A percentile compares a stretch with the other conserved stretches of the same genome.
Conservation (phyloP, 2,329 filamentous ascomycete species). For the Ascochyta koolunga region DNA sequence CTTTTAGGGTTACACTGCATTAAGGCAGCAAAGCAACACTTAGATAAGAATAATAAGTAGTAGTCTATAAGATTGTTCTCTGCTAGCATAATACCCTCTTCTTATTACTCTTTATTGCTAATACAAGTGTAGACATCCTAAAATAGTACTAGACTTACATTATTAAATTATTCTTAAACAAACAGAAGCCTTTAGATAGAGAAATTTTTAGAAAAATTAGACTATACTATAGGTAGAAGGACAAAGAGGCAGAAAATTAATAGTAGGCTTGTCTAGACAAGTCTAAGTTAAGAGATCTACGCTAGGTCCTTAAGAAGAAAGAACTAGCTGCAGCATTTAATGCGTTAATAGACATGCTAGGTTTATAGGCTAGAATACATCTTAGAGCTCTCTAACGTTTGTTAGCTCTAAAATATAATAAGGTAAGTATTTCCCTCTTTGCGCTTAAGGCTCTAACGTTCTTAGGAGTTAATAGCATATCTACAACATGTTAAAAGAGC, state of each 20-base stretch:
- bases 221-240: slow-evolving; percentile 18
- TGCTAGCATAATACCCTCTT: slow-evolving; percentile 9
- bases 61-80: slow-evolving; percentile 28
- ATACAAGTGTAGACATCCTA: slow-evolving; percentile 9
- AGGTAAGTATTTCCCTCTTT: slow-evolving; percentile 17
- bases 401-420: slow-evolving; percentile 24
- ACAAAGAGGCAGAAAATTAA: slow-evolving; percentile 15
- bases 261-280: slow-evolving; percentile 27
- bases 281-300: slow-evolving; percentile 27
- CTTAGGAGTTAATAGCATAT: slow-evolving; percentile 24
- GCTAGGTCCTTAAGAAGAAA: slow-evolving; percentile 19
- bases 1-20: slow-evolving; percentile 24
- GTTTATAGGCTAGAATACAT: slow-evolving; percentile 26
- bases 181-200: slow-evolving; percentile 25
- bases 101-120: background rate
- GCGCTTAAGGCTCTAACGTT: slow-evolving; percentile 1
- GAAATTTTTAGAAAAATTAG: slow-evolving; percentile 31
- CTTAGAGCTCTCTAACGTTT: slow-evolving; percentile 27
- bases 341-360: slow-evolving; percentile 23
- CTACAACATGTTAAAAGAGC: slow-evolving; percentile 15
- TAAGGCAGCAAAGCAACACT: slow-evolving; percentile 15
- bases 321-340: slow-evolving; percentile 22
- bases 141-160: slow-evolving; percentile 11
- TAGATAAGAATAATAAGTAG: slow-evolving; percentile 31
- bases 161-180: slow-evolving; percentile 19